These are phyloP conservation scores for Chiua virens DNA, from an alignment of 768 basidiomycete genomes.

Conservation along the genomic window DNA sequence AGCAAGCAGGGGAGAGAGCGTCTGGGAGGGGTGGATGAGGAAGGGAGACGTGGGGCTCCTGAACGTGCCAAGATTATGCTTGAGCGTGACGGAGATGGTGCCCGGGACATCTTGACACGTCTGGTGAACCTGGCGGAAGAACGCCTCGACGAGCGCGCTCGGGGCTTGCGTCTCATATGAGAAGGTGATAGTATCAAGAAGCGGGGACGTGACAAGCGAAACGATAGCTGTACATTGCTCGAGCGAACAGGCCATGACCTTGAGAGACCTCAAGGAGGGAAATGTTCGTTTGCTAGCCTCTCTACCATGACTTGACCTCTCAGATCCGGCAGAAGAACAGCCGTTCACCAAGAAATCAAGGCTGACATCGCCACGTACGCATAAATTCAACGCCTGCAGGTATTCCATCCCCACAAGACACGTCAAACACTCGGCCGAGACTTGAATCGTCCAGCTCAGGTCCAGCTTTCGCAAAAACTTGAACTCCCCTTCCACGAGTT, in stretches of 20 bases:
- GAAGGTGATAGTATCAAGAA: constrained; percentile 22
- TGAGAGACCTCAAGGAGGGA: constrained; percentile 23
- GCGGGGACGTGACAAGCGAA: constrained; percentile 23
- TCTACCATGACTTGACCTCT: not conserved
- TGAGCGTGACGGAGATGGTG: constrained; percentile 25
- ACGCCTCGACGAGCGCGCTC: constrained; percentile 16
- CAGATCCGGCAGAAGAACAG: not conserved
- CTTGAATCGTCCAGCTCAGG: constrained; percentile 22
- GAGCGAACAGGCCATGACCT: constrained; percentile 24
- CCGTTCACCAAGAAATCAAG: constrained; percentile 11
- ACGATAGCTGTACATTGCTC: constrained; percentile 29
- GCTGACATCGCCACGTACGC: constrained; percentile 18
- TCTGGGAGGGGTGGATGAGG: constrained; percentile 24
- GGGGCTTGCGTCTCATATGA: constrained; percentile 29
- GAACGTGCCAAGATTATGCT: constrained; percentile 24
- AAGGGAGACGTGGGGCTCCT: constrained; percentile 23
- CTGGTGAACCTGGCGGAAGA: constrained; percentile 22
- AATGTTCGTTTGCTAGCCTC: constrained; percentile 13
- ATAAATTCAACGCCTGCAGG: constrained; percentile 24
- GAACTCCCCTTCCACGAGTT: constrained; percentile 15
- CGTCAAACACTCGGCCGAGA: constrained; percentile 23
- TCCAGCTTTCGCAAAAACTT: constrained; percentile 22
- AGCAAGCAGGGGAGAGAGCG: constrained; percentile 23
- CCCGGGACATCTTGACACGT: constrained; percentile 11
- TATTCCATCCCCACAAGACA: constrained; percentile 21